Percentiles rank a stretch among this genome's conserved stretches.
phyloP scores from a whole-genome alignment of 148 eudicot genomes.

The Drosera capensis region DNA sequence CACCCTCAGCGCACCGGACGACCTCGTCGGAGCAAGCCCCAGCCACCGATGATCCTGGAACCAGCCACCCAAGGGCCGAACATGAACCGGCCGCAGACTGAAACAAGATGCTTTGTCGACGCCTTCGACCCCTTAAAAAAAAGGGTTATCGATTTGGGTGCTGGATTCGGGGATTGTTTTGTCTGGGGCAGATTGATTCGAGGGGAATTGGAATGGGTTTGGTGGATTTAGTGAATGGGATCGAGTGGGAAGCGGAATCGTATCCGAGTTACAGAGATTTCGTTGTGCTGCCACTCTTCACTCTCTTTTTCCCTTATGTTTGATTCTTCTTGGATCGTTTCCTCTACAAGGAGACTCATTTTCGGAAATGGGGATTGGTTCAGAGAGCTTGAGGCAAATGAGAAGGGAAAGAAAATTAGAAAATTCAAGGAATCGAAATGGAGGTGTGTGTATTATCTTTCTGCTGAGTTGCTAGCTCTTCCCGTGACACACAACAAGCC shows the following conservation, averaged over 20 bases:
- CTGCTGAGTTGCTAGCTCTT: conserved; percentile 70
- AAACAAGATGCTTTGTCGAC: too few relatives aligned
- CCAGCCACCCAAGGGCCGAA: too few relatives aligned
- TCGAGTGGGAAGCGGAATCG: conserved; percentile 71
- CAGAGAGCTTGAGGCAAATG: conserved; percentile 30
- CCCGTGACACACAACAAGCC: conserved; percentile 65
- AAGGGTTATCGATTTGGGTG: too few relatives aligned
- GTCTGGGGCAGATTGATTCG: too few relatives aligned
- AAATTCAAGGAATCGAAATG: conserved; percentile 95
- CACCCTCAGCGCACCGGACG: too few relatives aligned
- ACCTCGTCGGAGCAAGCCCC: too few relatives aligned
- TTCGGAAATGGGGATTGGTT: conserved; percentile 39
- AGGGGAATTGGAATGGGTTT: too few relatives aligned
- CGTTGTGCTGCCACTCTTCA: conserved; percentile 37
- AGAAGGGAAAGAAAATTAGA: conserved; percentile 38
- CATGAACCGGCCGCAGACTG: too few relatives aligned
- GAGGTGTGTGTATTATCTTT: conserved; percentile 78
- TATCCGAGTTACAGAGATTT: conserved; percentile 48
- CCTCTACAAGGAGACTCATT: conserved; percentile 47
- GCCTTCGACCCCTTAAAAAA: too few relatives aligned
- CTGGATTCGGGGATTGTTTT: too few relatives aligned
- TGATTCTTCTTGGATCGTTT: conserved; percentile 69
- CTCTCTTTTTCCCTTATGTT: conserved; percentile 51
- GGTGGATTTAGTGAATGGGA: conserved; percentile 10
- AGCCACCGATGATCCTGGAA: too few relatives aligned